Evolutionary conservation across 2,329 filamentous ascomycete genomes (phyloP), one percentile per base, ranked within the genome.

Genomic region (Ustulina deusta): DNA sequence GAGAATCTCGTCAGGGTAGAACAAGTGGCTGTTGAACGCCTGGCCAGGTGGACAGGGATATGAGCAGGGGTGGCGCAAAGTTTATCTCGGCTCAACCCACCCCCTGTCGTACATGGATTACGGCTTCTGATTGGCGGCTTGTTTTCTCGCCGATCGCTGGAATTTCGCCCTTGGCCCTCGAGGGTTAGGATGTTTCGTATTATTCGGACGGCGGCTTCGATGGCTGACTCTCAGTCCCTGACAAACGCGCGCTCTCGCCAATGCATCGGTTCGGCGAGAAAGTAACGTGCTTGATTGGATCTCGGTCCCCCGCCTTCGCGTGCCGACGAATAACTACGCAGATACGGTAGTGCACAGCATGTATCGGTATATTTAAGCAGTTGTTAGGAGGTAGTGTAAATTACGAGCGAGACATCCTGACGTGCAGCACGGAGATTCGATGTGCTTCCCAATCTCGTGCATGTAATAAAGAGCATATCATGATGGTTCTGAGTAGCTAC

Each of bases 261-360:
- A 40, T 52, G 22, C 29, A 29, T 20, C 48, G 9, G 38, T 52
- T 40, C 49, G 46, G 34, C 62, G 22, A 36, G 38, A 27, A 49
- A n/a, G 20, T 46, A 40, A 38, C 38, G 46, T 29, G 34, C 20
- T 63, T 71, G 66, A 69, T 71, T 71, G 66, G 69, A 40, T 67
- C 52, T 64, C 54, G 42, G 62, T 66, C 11, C 51, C 29, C 27
- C 38, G 22, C 29, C 46, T 17, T n/a, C 29, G 10, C 55, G 57
- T 38, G 51, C 52, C 25, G 61, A 56, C 34, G 20, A 46, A 32
- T 56, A 25, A 56, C 38, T 61, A 10, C 22, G 36, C 11, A 10
- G n/a, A n/a, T n/a, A n/a, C n/a, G n/a, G n/a, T n/a, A n/a, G n/a
- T n/a, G n/a, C n/a, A n/a, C n/a, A n/a, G n/a, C n/a, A n/a, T n/a